These are phyloP conservation scores for Euphorbia peplus DNA, from an alignment of 345 rosid species.

Conservation along the genomic window DNA sequence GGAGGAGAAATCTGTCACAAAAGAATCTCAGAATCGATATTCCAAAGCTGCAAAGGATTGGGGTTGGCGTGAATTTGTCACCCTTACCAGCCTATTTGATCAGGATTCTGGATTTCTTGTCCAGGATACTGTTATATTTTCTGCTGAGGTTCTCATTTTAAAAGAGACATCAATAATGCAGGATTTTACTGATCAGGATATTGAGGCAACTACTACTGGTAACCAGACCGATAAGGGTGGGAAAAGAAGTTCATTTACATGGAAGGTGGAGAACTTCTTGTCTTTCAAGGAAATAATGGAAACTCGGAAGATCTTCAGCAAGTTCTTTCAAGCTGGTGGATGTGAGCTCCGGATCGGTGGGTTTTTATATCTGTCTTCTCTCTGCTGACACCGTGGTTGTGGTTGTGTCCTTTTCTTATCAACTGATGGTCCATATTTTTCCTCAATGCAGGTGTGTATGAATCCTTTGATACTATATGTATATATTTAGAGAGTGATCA, in stretches of 20 bases:
- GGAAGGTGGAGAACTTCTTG: conserved; percentile 99
- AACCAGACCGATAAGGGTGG: conserved; percentile 51
- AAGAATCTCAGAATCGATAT: conserved; percentile 98
- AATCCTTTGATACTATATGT: conserved; percentile 98
- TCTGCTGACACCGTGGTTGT: conserved; percentile 19
- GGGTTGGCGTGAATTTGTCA: conserved; percentile 99
- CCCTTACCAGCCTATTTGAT: conserved; percentile 95
- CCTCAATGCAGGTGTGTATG: conserved; percentile 84
- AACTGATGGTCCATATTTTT: conserved; percentile 31
- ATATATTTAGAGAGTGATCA: conserved; percentile 99
- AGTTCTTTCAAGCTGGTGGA: conserved; percentile 98
- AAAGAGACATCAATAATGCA: conserved; percentile 86
- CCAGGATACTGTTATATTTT: conserved; percentile 88
- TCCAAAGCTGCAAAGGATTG: conserved; percentile 99
- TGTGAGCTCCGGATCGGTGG: conserved; percentile 98
- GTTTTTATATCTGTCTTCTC: conserved; percentile 29
- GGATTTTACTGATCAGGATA: conserved; percentile 60
- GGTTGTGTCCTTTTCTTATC: conserved; percentile 21
- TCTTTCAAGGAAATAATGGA: conserved; percentile 99
- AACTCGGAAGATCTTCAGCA: conserved; percentile 97
- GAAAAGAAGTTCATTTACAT: conserved; percentile 84
- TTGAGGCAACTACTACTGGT: conserved; percentile 42
- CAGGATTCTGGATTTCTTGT: conserved; percentile 99
- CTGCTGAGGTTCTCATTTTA: conserved; percentile 98
- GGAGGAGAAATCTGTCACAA: conserved; percentile 96